These are phyloP conservation scores for Suhomyces guaymorum DNA, from an alignment of 1,139 yeast genomes.

Conservation along the genomic window DNA sequence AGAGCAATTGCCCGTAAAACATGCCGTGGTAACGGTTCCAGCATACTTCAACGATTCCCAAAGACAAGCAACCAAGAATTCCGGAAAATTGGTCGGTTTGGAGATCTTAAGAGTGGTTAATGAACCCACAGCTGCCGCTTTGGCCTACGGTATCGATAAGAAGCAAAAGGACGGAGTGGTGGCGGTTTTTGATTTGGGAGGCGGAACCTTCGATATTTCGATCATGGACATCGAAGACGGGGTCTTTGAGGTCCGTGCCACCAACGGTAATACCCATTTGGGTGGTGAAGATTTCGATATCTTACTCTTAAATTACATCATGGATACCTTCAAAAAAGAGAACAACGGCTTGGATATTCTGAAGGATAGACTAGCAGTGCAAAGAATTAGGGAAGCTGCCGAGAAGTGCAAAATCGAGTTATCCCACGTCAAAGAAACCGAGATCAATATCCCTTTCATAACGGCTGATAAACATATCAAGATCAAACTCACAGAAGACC, in stretches of 20 bases:
- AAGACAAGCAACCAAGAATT: conserved; percentile 73
- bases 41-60: conserved; percentile 80
- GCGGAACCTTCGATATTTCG: conserved; percentile 83
- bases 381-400: conserved; percentile 70
- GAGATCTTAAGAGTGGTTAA: conserved; percentile 70
- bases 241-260: conserved; percentile 77
- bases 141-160: conserved; percentile 71
- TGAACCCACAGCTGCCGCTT: conserved; percentile 83
- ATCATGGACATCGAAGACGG: conserved; percentile 78
- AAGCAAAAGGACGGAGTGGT: conserved; percentile 56
- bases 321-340: conserved; percentile 45
- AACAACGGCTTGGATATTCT: conserved; percentile 48
- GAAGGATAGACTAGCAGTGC: conserved; percentile 52
- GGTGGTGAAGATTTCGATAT: conserved; percentile 86
- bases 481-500: conserved; percentile 55
- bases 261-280: conserved; percentile 82
- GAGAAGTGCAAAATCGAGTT: conserved; percentile 71
- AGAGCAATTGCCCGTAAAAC: conserved; percentile 35
- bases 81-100: conserved; percentile 67
- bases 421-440: conserved; percentile 58
- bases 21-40: conserved; percentile 79
- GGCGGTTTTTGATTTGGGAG: conserved; percentile 82
- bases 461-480: conserved; percentile 52
- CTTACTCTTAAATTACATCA: conserved; percentile 53
- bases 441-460: conserved; percentile 66